Conservation (phyloP, 2,329 filamentous ascomycete genomes). For the Xylaria sp. region DNA sequence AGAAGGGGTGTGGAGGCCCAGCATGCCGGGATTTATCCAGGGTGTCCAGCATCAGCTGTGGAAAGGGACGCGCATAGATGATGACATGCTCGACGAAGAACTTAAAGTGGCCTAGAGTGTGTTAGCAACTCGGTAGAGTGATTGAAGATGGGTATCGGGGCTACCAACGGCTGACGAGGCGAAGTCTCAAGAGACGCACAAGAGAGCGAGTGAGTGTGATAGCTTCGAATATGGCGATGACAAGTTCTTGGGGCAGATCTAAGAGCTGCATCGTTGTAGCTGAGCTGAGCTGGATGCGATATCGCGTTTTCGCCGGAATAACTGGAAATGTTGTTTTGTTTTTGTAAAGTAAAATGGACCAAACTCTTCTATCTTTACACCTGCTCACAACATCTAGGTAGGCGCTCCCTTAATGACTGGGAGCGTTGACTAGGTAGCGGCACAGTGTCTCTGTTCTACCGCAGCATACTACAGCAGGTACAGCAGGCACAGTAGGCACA, state of each 20-base stretch:
- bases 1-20: background rate
- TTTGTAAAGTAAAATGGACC: too few species aligned
- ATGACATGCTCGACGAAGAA: too few species aligned
- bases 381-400: background rate
- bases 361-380: background rate
- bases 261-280: constrained; percentile 1
- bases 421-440: too few species aligned
- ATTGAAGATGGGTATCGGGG: background rate
- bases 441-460: background rate
- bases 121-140: background rate
- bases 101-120: too few species aligned
- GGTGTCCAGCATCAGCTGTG: too few species aligned
- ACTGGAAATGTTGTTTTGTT: too few species aligned
- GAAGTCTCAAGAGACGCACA: constrained; percentile 15
- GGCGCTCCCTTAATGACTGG: too few species aligned
- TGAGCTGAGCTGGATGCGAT: background rate
- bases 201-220: constrained; percentile 4
- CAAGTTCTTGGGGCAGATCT: background rate
- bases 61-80: too few species aligned
- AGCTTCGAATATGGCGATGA: constrained; percentile 11
- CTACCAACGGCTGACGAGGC: constrained; percentile 4
- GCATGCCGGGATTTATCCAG: too few species aligned
- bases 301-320: too few species aligned
- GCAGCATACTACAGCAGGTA: too few species aligned
- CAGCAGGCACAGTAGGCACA: too few species aligned